phyloP scores from a whole-genome alignment of 768 basidiomycete genomes.

The Filobasidium wieringae region DNA sequence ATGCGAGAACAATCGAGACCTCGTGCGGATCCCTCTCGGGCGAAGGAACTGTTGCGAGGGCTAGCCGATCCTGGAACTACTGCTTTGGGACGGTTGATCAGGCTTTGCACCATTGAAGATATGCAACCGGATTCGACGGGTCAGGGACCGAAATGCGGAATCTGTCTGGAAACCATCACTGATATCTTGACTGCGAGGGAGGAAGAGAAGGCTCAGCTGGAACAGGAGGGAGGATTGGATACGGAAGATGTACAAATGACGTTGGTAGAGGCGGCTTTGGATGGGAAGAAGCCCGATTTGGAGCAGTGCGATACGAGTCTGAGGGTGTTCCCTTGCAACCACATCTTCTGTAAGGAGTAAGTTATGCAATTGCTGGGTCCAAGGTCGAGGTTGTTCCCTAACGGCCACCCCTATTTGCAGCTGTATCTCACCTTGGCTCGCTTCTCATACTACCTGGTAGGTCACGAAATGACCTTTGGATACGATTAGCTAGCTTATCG shows the following conservation, averaged over 20 bases:
- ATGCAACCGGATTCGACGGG: neutral
- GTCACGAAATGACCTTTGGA: neutral
- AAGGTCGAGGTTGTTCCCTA: neutral
- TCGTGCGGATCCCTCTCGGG: constrained; percentile 10
- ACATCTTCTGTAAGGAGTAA: constrained; percentile 11
- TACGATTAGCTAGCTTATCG: neutral
- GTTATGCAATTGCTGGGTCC: neutral
- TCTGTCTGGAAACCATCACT: constrained; percentile 11
- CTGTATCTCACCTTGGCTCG: constrained; percentile 12
- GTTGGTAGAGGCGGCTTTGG: constrained; percentile 8
- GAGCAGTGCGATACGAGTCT: constrained; percentile 7
- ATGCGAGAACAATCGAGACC: neutral
- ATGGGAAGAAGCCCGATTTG: neutral
- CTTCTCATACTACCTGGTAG: constrained; percentile 13
- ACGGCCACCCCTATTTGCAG: neutral
- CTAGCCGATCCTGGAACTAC: constrained; percentile 11
- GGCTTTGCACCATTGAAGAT: neutral
- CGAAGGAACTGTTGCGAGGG: constrained; percentile 11
- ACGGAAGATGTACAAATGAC: constrained; percentile 8
- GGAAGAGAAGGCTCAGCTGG: neutral
- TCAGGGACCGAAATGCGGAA: constrained; percentile 4
- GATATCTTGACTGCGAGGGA: constrained; percentile 1
- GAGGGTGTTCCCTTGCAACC: constrained; percentile 14
- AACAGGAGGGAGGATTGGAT: neutral
- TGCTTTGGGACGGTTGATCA: constrained; percentile 7